These are phyloP conservation scores for Penicillium sp. DNA, from an alignment of 2,329 filamentous ascomycete species.

Conservation along the genomic window DNA sequence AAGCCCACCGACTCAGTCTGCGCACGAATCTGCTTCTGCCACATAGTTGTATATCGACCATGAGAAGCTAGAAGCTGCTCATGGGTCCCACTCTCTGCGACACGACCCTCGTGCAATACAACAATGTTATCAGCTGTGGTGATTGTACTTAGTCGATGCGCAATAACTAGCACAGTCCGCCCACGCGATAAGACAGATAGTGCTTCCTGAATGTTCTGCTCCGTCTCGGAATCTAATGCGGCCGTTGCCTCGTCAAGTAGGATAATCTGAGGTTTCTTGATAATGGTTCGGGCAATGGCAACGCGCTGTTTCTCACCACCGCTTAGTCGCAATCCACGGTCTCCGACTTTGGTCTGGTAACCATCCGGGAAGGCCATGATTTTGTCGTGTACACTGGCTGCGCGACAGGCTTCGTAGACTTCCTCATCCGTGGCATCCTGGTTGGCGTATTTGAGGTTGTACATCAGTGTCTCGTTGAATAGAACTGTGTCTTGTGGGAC, in stretches of 20 bases:
- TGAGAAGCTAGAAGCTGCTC: not conserved
- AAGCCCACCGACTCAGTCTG: not conserved
- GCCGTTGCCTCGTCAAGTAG: conserved; percentile 87
- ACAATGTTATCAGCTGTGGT: conserved; percentile 3
- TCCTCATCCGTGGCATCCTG: conserved; percentile 53
- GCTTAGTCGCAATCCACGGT: conserved; percentile 57
- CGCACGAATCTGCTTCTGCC: conserved; percentile 1
- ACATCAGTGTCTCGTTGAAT: conserved; percentile 82
- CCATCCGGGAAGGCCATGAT: conserved; percentile 81
- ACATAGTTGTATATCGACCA: not conserved
- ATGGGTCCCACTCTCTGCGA: not conserved
- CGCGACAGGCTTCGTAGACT: conserved; percentile 41
- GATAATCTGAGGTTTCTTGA: conserved; percentile 83
- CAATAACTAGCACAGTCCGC: not conserved
- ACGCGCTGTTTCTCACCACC: conserved; percentile 51
- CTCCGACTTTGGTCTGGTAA: conserved; percentile 82
- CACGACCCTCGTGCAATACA: conserved; percentile 1
- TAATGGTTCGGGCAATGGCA: conserved; percentile 81
- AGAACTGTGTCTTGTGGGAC: conserved; percentile 84
- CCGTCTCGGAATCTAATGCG: conserved; percentile 80
- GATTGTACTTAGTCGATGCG: not conserved
- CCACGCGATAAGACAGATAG: not conserved
- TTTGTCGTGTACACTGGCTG: conserved; percentile 84
- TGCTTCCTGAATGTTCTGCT: conserved; percentile 71
- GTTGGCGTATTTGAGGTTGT: conserved; percentile 77